These are phyloP conservation scores for Rhodotorula paludigena DNA, from an alignment of 768 basidiomycete species.

Conservation along the genomic window DNA sequence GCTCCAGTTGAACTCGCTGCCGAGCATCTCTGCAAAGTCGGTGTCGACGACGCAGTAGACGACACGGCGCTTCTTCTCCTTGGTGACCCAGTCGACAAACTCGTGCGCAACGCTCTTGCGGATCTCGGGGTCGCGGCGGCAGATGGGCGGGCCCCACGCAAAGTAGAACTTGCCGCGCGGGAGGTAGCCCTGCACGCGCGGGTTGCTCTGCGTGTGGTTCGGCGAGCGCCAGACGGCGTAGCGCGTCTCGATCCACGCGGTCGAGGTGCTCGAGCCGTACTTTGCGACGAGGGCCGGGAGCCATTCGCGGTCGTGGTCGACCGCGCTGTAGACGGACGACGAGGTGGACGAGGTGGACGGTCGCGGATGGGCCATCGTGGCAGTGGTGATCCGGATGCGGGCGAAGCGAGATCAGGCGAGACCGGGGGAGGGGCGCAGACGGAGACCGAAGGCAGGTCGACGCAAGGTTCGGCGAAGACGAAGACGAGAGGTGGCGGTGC, in stretches of 20 bases:
- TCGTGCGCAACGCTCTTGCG: conserved; percentile 17
- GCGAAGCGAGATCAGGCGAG: background rate
- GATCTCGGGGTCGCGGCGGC: conserved; percentile 6
- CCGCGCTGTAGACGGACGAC: conserved; percentile 6
- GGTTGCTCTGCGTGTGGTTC: conserved; percentile 15
- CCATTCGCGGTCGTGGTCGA: conserved; percentile 25
- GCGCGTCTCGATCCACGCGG: conserved; percentile 33
- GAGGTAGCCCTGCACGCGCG: conserved; percentile 35
- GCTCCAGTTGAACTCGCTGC: conserved; percentile 18
- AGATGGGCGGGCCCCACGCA: conserved; percentile 37
- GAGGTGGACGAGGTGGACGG: conserved; percentile 22
- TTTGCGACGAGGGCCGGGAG: conserved; percentile 25
- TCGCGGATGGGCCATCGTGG: background rate
- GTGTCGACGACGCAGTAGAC: conserved; percentile 27
- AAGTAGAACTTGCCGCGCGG: conserved; percentile 21
- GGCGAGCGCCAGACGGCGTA: conserved; percentile 29
- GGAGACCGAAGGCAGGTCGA: no score
- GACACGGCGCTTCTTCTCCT: conserved; percentile 20
- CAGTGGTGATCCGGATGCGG: background rate
- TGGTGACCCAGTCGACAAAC: conserved; percentile 17
- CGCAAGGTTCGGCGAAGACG: no score
- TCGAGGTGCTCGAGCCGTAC: conserved; percentile 26
- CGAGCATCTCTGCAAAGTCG: conserved; percentile 22
- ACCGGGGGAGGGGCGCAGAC: background rate
- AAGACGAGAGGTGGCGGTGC: no score